Conservation (phyloP, 1,139 yeast species). For the Pichiaceae sp. region DNA sequence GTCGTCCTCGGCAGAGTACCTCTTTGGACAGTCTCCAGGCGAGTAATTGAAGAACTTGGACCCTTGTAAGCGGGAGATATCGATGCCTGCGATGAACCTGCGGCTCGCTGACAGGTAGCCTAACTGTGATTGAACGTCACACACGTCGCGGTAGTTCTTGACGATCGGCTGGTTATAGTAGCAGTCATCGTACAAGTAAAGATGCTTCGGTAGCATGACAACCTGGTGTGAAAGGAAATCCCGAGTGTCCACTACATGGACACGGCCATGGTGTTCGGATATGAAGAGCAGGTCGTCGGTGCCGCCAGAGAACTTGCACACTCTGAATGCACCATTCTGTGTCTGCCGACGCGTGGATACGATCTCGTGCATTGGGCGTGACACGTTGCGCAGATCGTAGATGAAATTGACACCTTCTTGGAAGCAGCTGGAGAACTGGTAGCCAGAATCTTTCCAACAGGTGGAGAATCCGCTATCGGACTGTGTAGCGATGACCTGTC, state of each 20-base stretch:
- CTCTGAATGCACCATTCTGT: conserved; percentile 47
- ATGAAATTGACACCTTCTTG: conserved; percentile 77
- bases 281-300: conserved; percentile 69
- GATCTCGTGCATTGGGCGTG: conserved; percentile 43
- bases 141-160: conserved; percentile 17
- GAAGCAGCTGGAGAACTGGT: conserved; percentile 69
- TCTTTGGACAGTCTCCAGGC: conserved; percentile 2
- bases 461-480: conserved; percentile 82
- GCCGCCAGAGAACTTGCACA: conserved; percentile 62
- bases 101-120: conserved; percentile 2
- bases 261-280: conserved; percentile 79
- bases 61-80: not conserved
- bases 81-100: conserved; percentile 1
- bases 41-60: conserved; percentile 2
- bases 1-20: conserved; percentile 1
- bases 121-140: conserved; percentile 4
- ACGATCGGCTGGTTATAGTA: conserved; percentile 20
- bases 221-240: conserved; percentile 70
- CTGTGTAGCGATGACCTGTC: conserved; percentile 39
- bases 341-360: conserved; percentile 48
- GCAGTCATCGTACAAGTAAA: conserved; percentile 11
- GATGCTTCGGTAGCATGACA: conserved; percentile 39
- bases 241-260: conserved; percentile 74
- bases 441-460: conserved; percentile 66
- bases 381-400: conserved; percentile 63